phyloP scores from a whole-genome alignment of 78 protist genomes.

The Emiliania huxleyi region DNA sequence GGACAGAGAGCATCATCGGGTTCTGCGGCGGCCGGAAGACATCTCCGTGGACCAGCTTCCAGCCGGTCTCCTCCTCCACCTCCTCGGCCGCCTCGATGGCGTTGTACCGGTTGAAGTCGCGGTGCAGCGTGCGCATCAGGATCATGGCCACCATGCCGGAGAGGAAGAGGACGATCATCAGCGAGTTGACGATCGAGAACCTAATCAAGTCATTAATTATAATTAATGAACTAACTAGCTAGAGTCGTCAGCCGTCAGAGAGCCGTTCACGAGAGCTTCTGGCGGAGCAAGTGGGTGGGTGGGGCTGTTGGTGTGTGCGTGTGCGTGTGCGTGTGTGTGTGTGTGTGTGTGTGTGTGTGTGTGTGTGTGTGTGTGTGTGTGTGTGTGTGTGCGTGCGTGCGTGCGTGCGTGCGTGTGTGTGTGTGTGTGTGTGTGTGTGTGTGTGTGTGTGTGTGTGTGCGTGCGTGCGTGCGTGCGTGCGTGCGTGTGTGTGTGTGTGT shows the following conservation, averaged over 20 bases:
- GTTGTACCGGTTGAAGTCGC: slow-evolving; percentile 27
- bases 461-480: no score
- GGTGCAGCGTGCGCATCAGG: slow-evolving; percentile 42
- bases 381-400: no score
- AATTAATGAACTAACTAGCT: neutral
- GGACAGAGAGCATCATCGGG: slow-evolving; percentile 62
- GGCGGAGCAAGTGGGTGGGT: neutral
- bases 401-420: no score
- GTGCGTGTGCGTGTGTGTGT: no score
- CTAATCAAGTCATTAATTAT: slow-evolving; percentile 31
- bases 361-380: no score
- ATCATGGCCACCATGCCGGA: slow-evolving; percentile 79
- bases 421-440: no score
- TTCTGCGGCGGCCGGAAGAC: slow-evolving; percentile 94
- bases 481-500: no score
- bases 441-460: no score
- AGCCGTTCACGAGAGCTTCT: neutral
- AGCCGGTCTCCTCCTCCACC: slow-evolving; percentile 87
- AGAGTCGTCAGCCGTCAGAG: neutral
- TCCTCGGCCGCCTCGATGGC: slow-evolving; percentile 35
- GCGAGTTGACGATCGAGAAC: slow-evolving; percentile 94
- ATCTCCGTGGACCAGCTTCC: slow-evolving; percentile 98
- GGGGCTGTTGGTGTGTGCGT: no score
- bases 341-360: no score
- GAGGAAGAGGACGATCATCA: slow-evolving; percentile 91